Percentiles rank a stretch among this genome's conserved stretches.
Conservation (phyloP, 139 green algal species). For the Chlamydomonas eustigma region DNA sequence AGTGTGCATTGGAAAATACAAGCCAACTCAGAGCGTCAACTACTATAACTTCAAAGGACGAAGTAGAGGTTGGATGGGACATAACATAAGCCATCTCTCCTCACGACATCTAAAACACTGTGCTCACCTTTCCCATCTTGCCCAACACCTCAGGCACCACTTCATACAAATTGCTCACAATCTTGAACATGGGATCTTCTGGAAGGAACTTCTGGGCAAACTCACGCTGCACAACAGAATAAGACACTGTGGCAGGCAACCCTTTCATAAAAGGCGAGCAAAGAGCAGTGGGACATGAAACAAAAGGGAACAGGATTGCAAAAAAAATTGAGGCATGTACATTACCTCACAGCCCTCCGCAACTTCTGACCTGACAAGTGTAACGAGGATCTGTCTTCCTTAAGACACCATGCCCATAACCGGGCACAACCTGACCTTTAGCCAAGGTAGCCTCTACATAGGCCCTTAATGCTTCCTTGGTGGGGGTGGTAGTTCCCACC, state of each 20-base stretch:
- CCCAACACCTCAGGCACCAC: conserved; percentile 42
- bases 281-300: too few relatives aligned
- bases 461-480: conserved; percentile 79
- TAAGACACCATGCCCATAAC: conserved; percentile 96
- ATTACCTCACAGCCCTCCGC: not conserved
- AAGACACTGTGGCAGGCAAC: too few relatives aligned
- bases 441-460: conserved; percentile 90
- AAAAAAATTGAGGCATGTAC: too few relatives aligned
- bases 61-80: too few relatives aligned
- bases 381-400: conserved; percentile 97
- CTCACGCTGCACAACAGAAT: conserved; percentile 73
- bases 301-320: too few relatives aligned
- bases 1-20: too few relatives aligned
- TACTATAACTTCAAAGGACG: too few relatives aligned
- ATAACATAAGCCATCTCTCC: too few relatives aligned
- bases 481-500: conserved; percentile 59
- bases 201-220: conserved; percentile 94
- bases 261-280: too few relatives aligned
- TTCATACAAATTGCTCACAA: conserved; percentile 83
- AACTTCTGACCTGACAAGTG: conserved; percentile 67
- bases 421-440: conserved; percentile 91
- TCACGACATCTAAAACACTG: too few relatives aligned
- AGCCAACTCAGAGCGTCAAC: too few relatives aligned
- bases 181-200: conserved; percentile 89
- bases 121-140: conserved; percentile 2